Evolutionary conservation across 1,284 basidiomycete genomes (phyloP).

Genomic region (Ustilago loliicola): DNA sequence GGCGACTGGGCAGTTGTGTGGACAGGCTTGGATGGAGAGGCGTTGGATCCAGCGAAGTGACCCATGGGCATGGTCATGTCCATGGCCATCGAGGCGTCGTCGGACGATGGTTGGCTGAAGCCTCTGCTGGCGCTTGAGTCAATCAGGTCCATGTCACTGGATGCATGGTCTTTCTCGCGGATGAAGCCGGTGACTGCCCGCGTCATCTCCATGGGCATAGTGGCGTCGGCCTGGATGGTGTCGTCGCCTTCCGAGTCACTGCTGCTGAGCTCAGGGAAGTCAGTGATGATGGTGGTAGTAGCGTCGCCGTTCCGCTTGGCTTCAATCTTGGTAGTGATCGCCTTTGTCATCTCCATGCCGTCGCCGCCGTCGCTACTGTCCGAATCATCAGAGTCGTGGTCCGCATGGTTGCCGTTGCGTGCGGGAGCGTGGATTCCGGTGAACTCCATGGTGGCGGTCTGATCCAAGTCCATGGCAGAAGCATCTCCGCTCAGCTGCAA

Average conservation of each 20-base stretch:
- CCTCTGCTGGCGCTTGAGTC: slow-evolving; percentile 35
- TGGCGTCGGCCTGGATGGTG: slow-evolving; percentile 38
- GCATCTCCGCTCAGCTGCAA: slow-evolving; percentile 4
- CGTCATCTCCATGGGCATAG: slow-evolving; percentile 54
- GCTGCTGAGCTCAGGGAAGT: slow-evolving; percentile 27
- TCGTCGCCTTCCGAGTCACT: slow-evolving; percentile 48
- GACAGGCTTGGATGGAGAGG: slow-evolving; percentile 38
- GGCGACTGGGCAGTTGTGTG: slow-evolving; percentile 19
- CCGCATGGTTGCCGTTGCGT: background rate
- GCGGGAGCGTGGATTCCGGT: slow-evolving; percentile 36
- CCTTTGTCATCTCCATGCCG: slow-evolving; percentile 52
- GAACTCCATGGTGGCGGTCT: slow-evolving; percentile 55
- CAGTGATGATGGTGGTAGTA: slow-evolving; percentile 43
- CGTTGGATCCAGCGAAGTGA: slow-evolving; percentile 19
- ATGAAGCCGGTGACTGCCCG: slow-evolving; percentile 48
- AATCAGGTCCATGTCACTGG: slow-evolving; percentile 50
- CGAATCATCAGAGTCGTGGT: slow-evolving; percentile 26
- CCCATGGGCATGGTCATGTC: slow-evolving; percentile 60
- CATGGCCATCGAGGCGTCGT: slow-evolving; percentile 49
- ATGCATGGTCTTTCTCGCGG: slow-evolving; percentile 41
- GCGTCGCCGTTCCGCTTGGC: slow-evolving; percentile 45
- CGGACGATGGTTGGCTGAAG: slow-evolving; percentile 26
- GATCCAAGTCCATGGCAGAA: slow-evolving; percentile 36
- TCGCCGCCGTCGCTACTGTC: slow-evolving; percentile 34
- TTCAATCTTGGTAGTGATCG: slow-evolving; percentile 51